Evolutionary conservation across 305 asterid genomes (phyloP), one percentile per base, ranked within the genome.

Genomic region (Fraxinus nigra): DNA sequence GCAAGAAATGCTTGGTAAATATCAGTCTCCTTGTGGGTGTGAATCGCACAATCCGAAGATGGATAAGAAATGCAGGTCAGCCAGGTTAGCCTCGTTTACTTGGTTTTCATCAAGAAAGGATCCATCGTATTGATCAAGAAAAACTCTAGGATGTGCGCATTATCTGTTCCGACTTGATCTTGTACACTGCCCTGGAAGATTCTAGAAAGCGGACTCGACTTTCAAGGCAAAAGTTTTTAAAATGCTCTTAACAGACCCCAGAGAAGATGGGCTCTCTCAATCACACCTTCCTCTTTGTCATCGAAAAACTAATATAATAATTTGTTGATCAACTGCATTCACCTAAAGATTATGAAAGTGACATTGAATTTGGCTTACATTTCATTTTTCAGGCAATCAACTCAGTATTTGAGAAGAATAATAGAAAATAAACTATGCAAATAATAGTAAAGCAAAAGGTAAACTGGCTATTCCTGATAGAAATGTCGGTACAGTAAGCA

Each of bases 61-160:
- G 99, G 98, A 86, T 94, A 92, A 7, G 98, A 88, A 63, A 94
- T 92, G 30, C 98, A 95, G 0, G 98, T 93, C 85, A 95, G 90
- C 79, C 90, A 34, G 84, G 84, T 94, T 93, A 0, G 98, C 98
- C 7, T 82, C 6, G 56, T 85, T 51, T 63, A 91, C 79, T 65
- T 93, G 98, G n/a, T 79, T 83, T 0, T 93, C 97, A 26, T 89
- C 93, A 11, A 94, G 97, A 78, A 94, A 95, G 20, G 97, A 93
- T 63, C 97, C 98, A 75, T 94, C 97, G 0, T 95, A 93, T 70
- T 92, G 99, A 88, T 94, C 97, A 3, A 95, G 97, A 3, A 83
- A 3, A 13, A 81, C 77, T 88, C 90, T 13, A 88, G 89, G 61
- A 88, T 84, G 90, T 88, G 88, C 2, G 79, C 22, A 81, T 88